These are phyloP conservation scores for Cryptococcus deneoformans DNA, from an alignment of 1,284 basidiomycete genomes.

Conservation along the genomic window DNA sequence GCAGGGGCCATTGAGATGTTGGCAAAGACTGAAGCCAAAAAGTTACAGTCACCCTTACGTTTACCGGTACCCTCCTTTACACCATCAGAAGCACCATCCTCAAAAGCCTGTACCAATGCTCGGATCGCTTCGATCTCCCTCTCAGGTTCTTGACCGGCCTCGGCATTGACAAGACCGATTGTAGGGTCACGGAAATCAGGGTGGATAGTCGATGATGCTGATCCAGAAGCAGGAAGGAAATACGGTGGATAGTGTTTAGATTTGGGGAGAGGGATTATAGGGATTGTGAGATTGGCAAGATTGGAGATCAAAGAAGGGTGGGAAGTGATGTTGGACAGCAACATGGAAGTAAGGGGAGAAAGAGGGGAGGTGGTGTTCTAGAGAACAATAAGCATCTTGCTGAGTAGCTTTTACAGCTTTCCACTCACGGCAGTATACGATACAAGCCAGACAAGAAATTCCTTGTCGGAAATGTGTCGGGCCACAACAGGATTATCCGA, in stretches of 20 bases:
- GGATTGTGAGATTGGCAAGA: constrained; percentile 66
- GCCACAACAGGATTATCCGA: constrained; percentile 77
- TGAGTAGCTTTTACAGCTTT: neutral
- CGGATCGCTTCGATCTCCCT: constrained; percentile 65
- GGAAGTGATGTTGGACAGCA: constrained; percentile 90
- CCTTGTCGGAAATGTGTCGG: constrained; percentile 65
- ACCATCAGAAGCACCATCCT: constrained; percentile 63
- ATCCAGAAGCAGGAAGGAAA: constrained; percentile 70
- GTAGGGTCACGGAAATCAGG: constrained; percentile 43
- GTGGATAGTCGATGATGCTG: constrained; percentile 60
- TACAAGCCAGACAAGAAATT: constrained; percentile 79
- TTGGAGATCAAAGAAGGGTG: constrained; percentile 66
- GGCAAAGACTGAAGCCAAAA: constrained; percentile 86
- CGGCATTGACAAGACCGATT: constrained; percentile 59
- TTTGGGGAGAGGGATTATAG: constrained; percentile 57
- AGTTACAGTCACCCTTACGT: constrained; percentile 76
- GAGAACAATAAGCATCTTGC: neutral
- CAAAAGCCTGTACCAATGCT: constrained; percentile 80
- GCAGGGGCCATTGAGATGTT: constrained; percentile 64
- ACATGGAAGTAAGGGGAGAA: constrained; percentile 93
- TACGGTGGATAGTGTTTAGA: constrained; percentile 53
- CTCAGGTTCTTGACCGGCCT: constrained; percentile 55
- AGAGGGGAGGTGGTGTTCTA: constrained; percentile 86
- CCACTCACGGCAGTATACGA: constrained; percentile 82
- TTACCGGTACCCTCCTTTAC: constrained; percentile 52